A percentile compares a stretch with the other conserved stretches of the same genome.
These are phyloP conservation scores for Inga laurina DNA, from an alignment of 306 rosid species.

Conservation along the genomic window DNA sequence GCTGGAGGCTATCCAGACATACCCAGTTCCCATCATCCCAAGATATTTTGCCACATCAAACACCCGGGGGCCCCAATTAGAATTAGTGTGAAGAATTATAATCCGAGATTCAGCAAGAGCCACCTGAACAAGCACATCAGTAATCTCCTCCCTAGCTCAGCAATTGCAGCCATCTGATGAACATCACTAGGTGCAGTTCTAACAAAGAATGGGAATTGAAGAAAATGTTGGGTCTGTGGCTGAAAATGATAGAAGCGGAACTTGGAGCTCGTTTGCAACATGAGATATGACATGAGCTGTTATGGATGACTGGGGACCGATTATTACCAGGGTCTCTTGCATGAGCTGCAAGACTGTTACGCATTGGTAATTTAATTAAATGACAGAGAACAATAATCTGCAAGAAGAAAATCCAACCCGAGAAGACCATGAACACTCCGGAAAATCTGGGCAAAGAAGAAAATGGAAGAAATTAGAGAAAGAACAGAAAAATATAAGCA, in stretches of 20 bases:
- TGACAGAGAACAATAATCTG: constrained; percentile 24
- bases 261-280: constrained; percentile 86
- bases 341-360: constrained; percentile 83
- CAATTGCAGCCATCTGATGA: constrained; percentile 89
- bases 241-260: constrained; percentile 76
- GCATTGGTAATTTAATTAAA: constrained; percentile 26
- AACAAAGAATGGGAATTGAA: constrained; percentile 84
- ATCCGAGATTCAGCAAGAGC: constrained; percentile 79
- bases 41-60: constrained; percentile 68
- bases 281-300: constrained; percentile 90
- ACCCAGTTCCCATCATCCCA: constrained; percentile 85
- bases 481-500: background rate
- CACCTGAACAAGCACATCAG: constrained; percentile 77
- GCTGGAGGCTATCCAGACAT: constrained; percentile 86
- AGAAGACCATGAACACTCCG: background rate
- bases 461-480: background rate
- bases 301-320: constrained; percentile 84
- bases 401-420: constrained; percentile 5
- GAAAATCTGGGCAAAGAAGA: constrained; percentile 4
- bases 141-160: constrained; percentile 62
- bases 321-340: constrained; percentile 78
- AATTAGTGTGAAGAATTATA: constrained; percentile 67
- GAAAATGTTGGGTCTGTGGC: constrained; percentile 92
- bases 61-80: constrained; percentile 56
- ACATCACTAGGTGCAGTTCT: constrained; percentile 72